These are phyloP conservation scores for Mitragyna speciosa DNA, from an alignment of 257 asterid species.

Conservation along the genomic window DNA sequence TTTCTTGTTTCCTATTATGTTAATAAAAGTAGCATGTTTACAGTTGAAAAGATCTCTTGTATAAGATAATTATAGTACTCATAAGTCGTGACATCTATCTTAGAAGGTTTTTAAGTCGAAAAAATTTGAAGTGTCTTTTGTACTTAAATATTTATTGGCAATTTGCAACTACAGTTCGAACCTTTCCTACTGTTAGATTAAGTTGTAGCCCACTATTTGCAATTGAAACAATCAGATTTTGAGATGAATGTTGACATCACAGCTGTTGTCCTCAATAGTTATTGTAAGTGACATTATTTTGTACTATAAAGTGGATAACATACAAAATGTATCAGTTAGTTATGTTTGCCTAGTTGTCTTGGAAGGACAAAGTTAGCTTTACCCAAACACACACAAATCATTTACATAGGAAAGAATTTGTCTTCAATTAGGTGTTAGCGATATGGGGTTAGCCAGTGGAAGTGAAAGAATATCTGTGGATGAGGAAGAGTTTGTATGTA, in stretches of 20 bases:
- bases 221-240: neutral
- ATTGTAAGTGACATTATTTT: neutral
- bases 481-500: too few species aligned
- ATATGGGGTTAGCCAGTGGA: too few species aligned
- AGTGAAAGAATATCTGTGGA: too few species aligned
- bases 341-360: slow-evolving; percentile 20
- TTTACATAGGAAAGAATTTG: too few species aligned
- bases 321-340: slow-evolving; percentile 3
- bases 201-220: slow-evolving; percentile 4
- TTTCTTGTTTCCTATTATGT: too few species aligned
- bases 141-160: neutral
- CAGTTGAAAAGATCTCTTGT: neutral
- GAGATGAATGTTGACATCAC: neutral
- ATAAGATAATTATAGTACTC: neutral
- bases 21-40: neutral
- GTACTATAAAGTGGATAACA: neutral
- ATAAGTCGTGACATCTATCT: neutral
- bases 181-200: neutral
- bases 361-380: neutral
- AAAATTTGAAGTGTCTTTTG: too few species aligned
- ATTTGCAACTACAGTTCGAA: neutral
- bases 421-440: too few species aligned
- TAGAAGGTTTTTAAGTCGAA: neutral
- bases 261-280: neutral
- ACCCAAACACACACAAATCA: too few species aligned